Evolutionary conservation across 495 filamentous ascomycete species (phyloP).

Genomic region (Antarctomyces pellizariae): DNA sequence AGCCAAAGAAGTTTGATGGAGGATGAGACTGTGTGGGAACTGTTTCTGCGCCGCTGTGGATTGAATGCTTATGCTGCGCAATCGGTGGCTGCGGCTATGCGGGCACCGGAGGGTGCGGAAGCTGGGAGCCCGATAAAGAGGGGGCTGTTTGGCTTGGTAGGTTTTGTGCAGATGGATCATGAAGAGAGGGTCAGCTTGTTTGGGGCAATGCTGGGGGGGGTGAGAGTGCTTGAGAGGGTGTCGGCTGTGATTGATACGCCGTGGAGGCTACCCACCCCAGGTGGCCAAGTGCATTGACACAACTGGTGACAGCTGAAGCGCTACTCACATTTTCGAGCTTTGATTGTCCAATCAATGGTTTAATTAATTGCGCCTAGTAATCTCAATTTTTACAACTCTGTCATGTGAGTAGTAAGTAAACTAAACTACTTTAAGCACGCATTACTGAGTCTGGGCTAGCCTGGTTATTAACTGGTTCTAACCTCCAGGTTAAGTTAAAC

Average conservation of each 20-base stretch:
- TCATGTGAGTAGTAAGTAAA: no score
- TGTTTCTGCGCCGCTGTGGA: constrained; percentile 47
- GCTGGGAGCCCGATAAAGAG: constrained; percentile 5
- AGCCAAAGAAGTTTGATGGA: constrained; percentile 12
- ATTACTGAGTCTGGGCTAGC: no score
- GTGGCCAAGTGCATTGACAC: no score
- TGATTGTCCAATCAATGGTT: no score
- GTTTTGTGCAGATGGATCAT: constrained; percentile 31
- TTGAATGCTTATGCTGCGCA: constrained; percentile 70
- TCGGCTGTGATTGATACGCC: constrained; percentile 16
- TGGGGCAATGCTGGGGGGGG: constrained; percentile 24
- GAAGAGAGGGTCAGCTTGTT: constrained; percentile 23
- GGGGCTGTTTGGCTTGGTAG: constrained; percentile 22
- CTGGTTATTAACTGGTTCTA: no score
- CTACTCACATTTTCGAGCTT: no score
- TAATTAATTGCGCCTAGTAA: no score
- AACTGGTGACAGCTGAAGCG: no score
- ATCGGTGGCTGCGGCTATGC: constrained; percentile 30
- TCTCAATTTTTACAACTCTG: no score
- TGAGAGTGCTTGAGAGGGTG: constrained; percentile 26
- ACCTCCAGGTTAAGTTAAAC: no score
- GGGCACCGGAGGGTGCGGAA: constrained; percentile 13
- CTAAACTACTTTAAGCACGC: no score
- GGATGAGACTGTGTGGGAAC: constrained; percentile 45
- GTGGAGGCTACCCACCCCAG: no score